Evolutionary conservation across 2,329 filamentous ascomycete genomes (phyloP).

Genomic region (Alternaria sp.): DNA sequence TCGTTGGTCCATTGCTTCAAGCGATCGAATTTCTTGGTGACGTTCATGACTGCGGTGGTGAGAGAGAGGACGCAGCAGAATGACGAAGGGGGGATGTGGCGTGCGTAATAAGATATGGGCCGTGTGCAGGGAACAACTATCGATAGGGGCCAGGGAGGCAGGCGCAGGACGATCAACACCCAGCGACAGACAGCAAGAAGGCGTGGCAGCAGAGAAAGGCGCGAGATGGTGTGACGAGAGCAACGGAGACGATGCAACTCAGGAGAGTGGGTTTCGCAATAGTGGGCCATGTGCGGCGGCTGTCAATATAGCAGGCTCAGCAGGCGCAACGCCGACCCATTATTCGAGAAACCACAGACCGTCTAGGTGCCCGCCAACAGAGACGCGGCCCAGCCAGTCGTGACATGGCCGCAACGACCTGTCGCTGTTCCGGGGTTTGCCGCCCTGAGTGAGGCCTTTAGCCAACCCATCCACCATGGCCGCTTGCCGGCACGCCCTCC

Average conservation of each 20-base stretch:
- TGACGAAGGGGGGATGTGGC: conserved; percentile 24
- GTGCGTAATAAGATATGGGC: conserved; percentile 26
- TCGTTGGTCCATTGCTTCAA: conserved; percentile 98
- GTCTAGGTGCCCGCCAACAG: conserved; percentile 13
- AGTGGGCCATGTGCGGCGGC: conserved; percentile 13
- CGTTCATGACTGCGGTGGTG: conserved; percentile 59
- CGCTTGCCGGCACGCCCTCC: conserved; percentile 7
- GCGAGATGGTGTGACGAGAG: background rate
- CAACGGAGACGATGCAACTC: background rate
- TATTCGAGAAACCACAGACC: conserved; percentile 16
- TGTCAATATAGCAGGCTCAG: conserved; percentile 2
- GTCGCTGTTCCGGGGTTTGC: conserved; percentile 11
- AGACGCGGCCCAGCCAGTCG: conserved; percentile 8
- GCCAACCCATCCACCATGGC: conserved; percentile 14
- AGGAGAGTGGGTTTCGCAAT: conserved; percentile 11
- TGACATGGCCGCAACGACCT: conserved; percentile 9
- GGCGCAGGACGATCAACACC: conserved; percentile 20
- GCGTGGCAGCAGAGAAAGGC: background rate
- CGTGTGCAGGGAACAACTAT: conserved; percentile 27
- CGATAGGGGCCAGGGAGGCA: conserved; percentile 29
- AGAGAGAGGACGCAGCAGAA: conserved; percentile 13
- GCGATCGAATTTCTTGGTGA: conserved; percentile 90
- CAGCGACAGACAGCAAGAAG: conserved; percentile 4
- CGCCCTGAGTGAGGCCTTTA: conserved; percentile 12
- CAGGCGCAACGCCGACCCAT: conserved; percentile 22